A percentile compares a stretch with the other conserved stretches of the same genome.
Conservation (phyloP, 164 flowering plant genomes). For the Stephania yunnanensis region DNA sequence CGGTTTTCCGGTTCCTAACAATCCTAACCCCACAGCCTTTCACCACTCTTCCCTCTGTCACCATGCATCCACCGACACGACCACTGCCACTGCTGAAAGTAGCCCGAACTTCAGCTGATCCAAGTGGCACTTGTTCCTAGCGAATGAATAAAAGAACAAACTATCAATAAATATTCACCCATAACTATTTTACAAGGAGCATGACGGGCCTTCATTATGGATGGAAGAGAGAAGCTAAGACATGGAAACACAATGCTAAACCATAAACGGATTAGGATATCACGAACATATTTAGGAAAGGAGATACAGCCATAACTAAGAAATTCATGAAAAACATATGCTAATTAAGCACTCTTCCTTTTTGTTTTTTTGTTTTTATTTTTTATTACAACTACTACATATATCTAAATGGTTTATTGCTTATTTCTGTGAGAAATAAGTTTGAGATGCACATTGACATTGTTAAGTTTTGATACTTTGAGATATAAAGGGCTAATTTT, state of each 20-base stretch:
- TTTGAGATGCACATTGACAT: too few relatives aligned
- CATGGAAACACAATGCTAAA: not conserved
- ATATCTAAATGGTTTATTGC: too few relatives aligned
- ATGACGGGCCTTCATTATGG: not conserved
- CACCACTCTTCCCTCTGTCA: conserved; percentile 69
- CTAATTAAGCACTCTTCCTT: too few relatives aligned
- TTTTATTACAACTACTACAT: too few relatives aligned
- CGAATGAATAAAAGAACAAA: conserved; percentile 11
- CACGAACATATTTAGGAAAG: not conserved
- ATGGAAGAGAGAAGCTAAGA: not conserved
- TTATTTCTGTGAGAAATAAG: too few relatives aligned
- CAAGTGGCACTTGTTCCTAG: conserved; percentile 78
- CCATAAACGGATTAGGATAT: not conserved
- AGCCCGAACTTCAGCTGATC: conserved; percentile 77
- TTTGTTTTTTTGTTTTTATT: too few relatives aligned
- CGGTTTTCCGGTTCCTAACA: conserved; percentile 48
- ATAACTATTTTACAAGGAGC: not conserved
- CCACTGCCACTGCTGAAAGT: conserved; percentile 89
- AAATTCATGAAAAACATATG: not conserved
- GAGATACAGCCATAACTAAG: not conserved
- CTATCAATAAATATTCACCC: not conserved
- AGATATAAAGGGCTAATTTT: too few relatives aligned
- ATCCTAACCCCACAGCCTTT: conserved; percentile 74
- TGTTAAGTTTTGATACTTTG: too few relatives aligned
- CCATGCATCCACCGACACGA: conserved; percentile 95